phyloP scores from a whole-genome alignment of 2,329 filamentous ascomycete genomes.

The Venturia asperata region DNA sequence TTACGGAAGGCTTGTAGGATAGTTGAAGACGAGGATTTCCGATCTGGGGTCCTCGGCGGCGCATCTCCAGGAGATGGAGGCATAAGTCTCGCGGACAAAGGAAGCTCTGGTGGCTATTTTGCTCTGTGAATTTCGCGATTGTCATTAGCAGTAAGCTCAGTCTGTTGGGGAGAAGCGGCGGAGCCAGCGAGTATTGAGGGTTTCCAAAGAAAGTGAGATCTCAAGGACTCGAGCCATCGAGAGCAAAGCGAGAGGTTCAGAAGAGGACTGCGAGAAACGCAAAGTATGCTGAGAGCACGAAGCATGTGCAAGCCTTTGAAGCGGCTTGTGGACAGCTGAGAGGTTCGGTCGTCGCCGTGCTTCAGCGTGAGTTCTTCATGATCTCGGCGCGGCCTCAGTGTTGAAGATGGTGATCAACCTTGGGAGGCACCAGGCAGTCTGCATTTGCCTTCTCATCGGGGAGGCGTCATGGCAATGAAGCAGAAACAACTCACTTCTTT shows the following conservation, averaged over 20 bases:
- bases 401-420: not conserved
- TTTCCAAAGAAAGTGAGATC: not conserved
- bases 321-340: not conserved
- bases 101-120: conserved; percentile 13
- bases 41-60: conserved; percentile 33
- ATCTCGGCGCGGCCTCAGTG: not conserved
- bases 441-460: not conserved
- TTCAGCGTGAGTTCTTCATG: not conserved
- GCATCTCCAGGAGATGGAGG: conserved; percentile 32
- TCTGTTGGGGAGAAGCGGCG: not conserved
- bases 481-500: not conserved
- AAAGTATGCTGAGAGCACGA: not conserved
- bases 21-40: conserved; percentile 33
- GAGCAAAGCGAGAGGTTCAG: not conserved
- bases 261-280: not conserved
- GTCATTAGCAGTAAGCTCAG: conserved; percentile 1
- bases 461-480: not conserved
- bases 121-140: not conserved
- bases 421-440: not conserved
- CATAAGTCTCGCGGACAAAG: conserved; percentile 25
- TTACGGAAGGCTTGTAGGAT: conserved; percentile 34
- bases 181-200: not conserved
- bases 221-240: not conserved
- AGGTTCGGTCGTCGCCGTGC: conserved; percentile 1
- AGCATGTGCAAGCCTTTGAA: not conserved